A percentile compares a stretch with the other conserved stretches of the same genome.
Conservation (phyloP, 1,139 yeast genomes). For the Debaryomyces coudertii region DNA sequence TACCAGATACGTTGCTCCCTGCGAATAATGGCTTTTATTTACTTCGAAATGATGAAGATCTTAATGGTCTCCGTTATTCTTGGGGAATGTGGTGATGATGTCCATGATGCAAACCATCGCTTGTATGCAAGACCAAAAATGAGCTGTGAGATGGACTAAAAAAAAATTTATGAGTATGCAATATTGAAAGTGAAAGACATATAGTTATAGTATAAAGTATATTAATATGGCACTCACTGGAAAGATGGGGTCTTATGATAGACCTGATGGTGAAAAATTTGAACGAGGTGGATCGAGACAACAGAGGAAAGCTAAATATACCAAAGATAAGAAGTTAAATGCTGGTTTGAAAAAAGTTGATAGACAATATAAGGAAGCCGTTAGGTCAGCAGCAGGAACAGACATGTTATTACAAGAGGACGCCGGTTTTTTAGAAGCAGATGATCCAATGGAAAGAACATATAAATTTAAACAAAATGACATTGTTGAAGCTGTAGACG, state of each 20-base stretch:
- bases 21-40: neutral
- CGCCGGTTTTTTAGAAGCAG: constrained; percentile 86
- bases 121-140: constrained; percentile 4
- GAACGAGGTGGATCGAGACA: constrained; percentile 20
- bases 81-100: constrained; percentile 3
- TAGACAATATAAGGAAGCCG: constrained; percentile 74
- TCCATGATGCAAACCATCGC: neutral
- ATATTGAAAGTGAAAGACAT: neutral
- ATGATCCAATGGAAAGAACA: constrained; percentile 84
- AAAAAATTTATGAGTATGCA: constrained; percentile 3
- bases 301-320: constrained; percentile 25
- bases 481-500: constrained; percentile 77
- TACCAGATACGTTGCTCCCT: neutral
- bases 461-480: constrained; percentile 84
- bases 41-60: neutral
- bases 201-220: neutral
- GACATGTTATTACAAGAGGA: constrained; percentile 85
- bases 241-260: constrained; percentile 25
- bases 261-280: constrained; percentile 23
- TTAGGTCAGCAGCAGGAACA: constrained; percentile 80
- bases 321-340: constrained; percentile 64
- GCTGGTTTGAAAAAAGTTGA: constrained; percentile 71
- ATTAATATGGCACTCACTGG: constrained; percentile 18
- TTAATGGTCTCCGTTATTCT: neutral
- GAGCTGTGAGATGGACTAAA: constrained; percentile 6